Base-by-base conservation (phyloP, 192 early-diverging fungal genomes). In the Coemansia sp. region DNA sequence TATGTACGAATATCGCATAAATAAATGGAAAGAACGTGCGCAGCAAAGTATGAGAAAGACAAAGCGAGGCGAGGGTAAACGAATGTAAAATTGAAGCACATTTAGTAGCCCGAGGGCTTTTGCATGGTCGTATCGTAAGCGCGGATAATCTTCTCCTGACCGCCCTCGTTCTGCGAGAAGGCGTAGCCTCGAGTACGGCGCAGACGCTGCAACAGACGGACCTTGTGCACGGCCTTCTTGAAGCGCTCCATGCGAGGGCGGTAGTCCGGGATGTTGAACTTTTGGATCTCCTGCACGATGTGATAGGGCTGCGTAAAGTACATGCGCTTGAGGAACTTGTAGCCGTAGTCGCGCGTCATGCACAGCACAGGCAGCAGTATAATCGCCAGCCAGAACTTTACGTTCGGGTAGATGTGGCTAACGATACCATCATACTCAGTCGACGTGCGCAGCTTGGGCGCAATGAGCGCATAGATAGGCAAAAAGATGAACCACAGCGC, bases 161-260 rank as follows among this genome's bases (percentile, higher is more conserved):
- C 98, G 63, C 88, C 89, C 76, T 99, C 98, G 75, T 91, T 98
- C 83, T 99, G 98, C 47, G 94, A 95, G 70, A 99, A 99, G 10
- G 98, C 98, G 85, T 94, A 99, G 27, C 98, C 98, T 34, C 96
- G 88, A 70, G 90, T 96, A 33, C 94, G 85, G 74, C 96, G 95
- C 13, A 98, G 84, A 34, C 98, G 87, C 86, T 99, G 98, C 55
- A 95, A 92, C 71, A 91, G 86, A 18, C 94, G 89, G 6, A 96
- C 97, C 87, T 99, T 99, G 87, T 97, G 91, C n/a, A 99, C 96
- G 7, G 96, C 96, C 83, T 99, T 96, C 71, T 93, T 88, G 94
- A 99, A 99, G 63, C 93, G 89, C 78, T 99, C 96, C 94, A 97
- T 95, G 43, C 98, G 88, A 51, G 98, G 98, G 43, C 97, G 89